Base-by-base conservation (phyloP, 768 basidiomycete species). In the Coprinopsis sp. region DNA sequence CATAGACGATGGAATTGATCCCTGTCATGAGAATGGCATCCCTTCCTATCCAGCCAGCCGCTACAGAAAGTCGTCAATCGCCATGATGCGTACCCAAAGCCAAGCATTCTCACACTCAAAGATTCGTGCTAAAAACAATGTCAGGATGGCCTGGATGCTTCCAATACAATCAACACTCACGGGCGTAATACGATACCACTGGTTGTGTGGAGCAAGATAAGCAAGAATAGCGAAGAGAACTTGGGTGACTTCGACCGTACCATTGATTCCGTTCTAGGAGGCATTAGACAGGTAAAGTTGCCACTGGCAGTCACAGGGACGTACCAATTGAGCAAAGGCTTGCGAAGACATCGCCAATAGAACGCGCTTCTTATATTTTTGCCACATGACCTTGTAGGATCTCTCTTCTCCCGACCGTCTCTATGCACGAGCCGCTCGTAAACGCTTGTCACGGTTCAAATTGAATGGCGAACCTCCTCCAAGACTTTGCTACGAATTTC, bases 1-100 rank as follows among this genome's bases (percentile, higher is more conserved):
- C 58, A 53, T 91, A 91, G 50, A 91, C 84, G 44, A 88, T 71
- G 6, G 86, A 81, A 57, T 96, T 97, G 59, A 96, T 87, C 1
- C 93, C 94, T 11, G 93, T 91, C 94, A 97, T 97, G 21, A 97
- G 72, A 51, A 97, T 79, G 11, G 94, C 94, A 58, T 94, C 82
- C 31, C 94, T 78, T 12, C 94, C 94, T 44, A 93, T 75, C 92
- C 93, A 97, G 47, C 94, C 94, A 44, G 94, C 94, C 74, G 85
- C 91, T 93, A 61, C 25, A 33, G 25, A 47, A 59, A 42, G 28
- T 21, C 1, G 38, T 4, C 21, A 30, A 21, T 34, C 23, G 19
- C 19, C 19, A 41, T 10, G 8, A 33, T 47, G 22, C 16, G 30
- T 22, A 3, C 36, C 3, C 21, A 4, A 34, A 23, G 28, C 24